Conservation (phyloP, 2,329 filamentous ascomycete genomes). For the Phyllosticta ampelicida region DNA sequence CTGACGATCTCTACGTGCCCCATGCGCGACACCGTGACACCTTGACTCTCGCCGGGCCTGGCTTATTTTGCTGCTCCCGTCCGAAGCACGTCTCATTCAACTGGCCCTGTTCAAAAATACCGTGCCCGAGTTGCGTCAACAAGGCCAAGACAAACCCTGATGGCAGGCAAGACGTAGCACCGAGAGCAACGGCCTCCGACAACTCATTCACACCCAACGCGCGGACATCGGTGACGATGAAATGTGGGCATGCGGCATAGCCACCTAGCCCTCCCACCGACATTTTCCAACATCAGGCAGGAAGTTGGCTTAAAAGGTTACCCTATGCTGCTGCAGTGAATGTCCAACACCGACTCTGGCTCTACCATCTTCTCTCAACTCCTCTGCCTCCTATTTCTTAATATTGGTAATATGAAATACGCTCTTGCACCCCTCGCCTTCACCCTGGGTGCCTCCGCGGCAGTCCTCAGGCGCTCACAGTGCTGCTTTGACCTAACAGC, state of each 20-base stretch:
- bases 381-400: neutral
- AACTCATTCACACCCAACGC: neutral
- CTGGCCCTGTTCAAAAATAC: neutral
- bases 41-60: neutral
- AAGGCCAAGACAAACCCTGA: neutral
- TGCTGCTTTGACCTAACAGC: conserved; percentile 45
- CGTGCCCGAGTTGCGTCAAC: neutral
- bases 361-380: neutral
- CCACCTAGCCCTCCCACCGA: neutral
- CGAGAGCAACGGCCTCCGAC: neutral
- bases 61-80: neutral
- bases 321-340: neutral
- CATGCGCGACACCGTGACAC: neutral
- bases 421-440: conserved; percentile 13
- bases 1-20: neutral
- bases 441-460: conserved; percentile 15
- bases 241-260: neutral
- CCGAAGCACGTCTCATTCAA: neutral
- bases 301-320: neutral
- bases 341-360: neutral
- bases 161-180: neutral
- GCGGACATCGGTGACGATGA: neutral
- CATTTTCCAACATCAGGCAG: neutral
- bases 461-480: conserved; percentile 9
- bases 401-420: conserved; percentile 15